Conservation (phyloP, 352 stramenopile species). For the Globisporangium sylvaticum region DNA sequence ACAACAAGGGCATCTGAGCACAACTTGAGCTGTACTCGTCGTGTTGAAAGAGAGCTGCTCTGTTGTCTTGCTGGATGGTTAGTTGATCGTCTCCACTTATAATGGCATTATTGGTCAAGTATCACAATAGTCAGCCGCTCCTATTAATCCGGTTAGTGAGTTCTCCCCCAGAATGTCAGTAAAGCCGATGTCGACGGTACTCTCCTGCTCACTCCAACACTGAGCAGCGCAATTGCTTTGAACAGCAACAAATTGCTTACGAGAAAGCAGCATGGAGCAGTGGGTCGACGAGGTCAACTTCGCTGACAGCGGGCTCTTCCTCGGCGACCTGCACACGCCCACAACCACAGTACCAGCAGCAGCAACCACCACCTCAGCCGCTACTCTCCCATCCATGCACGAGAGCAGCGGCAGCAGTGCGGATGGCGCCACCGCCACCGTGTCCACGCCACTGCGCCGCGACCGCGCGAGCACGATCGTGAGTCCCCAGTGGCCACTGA, state of each 20-base stretch:
- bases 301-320: conserved; percentile 22
- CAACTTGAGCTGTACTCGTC: not conserved
- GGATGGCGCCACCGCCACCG: not conserved
- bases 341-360: not conserved
- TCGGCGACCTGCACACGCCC: conserved; percentile 5
- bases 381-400: not conserved
- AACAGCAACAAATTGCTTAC: no score
- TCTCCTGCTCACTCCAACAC: no score
- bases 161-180: no score
- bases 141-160: no score
- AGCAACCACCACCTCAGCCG: not conserved
- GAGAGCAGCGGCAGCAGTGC: not conserved
- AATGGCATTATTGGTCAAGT: no score
- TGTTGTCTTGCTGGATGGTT: no score
- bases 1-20: conserved; percentile 81
- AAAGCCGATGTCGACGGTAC: no score
- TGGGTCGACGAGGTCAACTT: conserved; percentile 24
- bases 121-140: no score
- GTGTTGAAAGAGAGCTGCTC: no score
- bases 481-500: conserved; percentile 1
- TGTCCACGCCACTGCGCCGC: not conserved
- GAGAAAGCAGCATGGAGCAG: conserved; percentile 2
- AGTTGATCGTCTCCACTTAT: no score
- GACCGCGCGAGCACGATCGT: conserved; percentile 1
- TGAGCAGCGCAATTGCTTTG: no score